Evolutionary conservation across 768 basidiomycete genomes (phyloP), one percentile per base, ranked within the genome.

Genomic region (Lactarius psammicola): DNA sequence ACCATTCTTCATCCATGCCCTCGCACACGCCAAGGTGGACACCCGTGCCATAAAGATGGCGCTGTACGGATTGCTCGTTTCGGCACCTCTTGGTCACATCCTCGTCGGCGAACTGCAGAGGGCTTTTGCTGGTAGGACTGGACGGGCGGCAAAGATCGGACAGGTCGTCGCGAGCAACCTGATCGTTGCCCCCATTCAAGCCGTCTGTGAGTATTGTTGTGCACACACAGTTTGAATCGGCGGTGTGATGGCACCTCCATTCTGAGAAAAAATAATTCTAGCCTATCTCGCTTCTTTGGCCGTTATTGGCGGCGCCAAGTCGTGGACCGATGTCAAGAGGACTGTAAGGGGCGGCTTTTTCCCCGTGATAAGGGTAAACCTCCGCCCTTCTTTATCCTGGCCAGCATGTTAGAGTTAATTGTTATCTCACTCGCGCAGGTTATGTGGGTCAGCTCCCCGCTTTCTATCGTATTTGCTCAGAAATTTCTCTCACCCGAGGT

Each of bases 261-360:
- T 49, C 46, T 49, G 46, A 49, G 46, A 1, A 42, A 20, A 20
- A 20, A 6, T 26, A 3, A n/a, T 33, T 31, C 36, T 67, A 88
- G 92, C 84, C 4, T 92, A 85, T 75, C 81, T 95, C 36, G 80
- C 88, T 0, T 90, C 86, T 30, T 89, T 92, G 85, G 90, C 94
- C 1, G 75, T 94, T 40, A 94, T 95, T 68, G 87, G 87, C 64
- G 94, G 94, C 42, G 90, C 91, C 20, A 84, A 81, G 69, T 85
- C 87, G 10, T 68, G 83, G 9, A 81, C 85, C 42, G 87, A 88
- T 30, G 79, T 95, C 56, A 69, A 82, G 56, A 85, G 82, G 71
- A 88, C 88, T 0, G 83, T 94, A 36, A 87, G 84, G 74, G 81
- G 76, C 20, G 90, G 91, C 23, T 92, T 92, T 79, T 81, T 88